Base-by-base conservation (phyloP, 2,329 filamentous ascomycete species). In the Cordyceps fumosorosea region DNA sequence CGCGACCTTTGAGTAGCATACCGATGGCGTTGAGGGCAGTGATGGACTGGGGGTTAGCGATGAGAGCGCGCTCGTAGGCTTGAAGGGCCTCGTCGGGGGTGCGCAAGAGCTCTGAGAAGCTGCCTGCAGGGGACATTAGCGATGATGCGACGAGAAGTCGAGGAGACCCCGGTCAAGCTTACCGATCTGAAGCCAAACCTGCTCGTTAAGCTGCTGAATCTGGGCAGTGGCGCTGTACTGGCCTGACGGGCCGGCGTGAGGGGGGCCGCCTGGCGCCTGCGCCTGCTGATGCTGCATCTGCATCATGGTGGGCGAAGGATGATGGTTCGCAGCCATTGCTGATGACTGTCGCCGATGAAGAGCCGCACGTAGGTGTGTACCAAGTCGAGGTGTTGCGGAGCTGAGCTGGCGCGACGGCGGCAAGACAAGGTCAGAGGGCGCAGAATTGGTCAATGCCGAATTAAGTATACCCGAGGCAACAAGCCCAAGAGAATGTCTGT, bases 21-120 rank as follows among this genome's bases (percentile, higher is more conserved):
- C 93, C 95, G 67, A 98, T 96, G 64, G 92, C 90, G 69, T 92
- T 96, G 90, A 98, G 93, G 34, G 95, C 95, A 0, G 87, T 85
- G 56, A 95, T 89, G 20, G 93, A 98, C 79, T 90, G 91, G 53
- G 87, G 85, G 72, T 98, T 98, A 73, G 93, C 90, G 67, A 86
- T 84, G 65, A 98, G 82, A 48, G 93, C 95, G 73, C 90, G 89
- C 75, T 98, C 92, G 75, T 97, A 99, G 51, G 93, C 90, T 67
- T 86, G 82, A 80, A 95, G 90, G 56, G 93, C 93, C 71, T 93
- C 91, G 64, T 98, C 93, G 50, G 90, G 81, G 70, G 95, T 90
- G 67, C 91, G 90, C 78, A 97, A 85, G 69, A 95, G 79, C 78
- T 99, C 93, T 24, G 91, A 90, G 65, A 96, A 83, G 69, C 86